Evolutionary conservation across 306 rosid species (phyloP).

Genomic region (Cyclanthera cordifolia): DNA sequence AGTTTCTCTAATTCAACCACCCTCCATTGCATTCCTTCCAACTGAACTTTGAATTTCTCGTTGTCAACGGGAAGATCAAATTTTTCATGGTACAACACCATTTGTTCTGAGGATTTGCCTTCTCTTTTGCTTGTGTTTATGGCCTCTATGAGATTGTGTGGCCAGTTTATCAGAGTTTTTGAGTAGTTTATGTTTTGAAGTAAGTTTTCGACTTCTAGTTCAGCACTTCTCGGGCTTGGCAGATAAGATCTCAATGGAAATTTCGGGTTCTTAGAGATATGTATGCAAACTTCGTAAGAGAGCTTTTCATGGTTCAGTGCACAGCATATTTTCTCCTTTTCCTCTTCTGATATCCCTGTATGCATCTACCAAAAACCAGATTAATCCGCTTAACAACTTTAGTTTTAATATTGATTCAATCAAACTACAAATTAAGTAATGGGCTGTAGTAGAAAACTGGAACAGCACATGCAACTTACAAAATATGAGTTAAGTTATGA

Average conservation of each 20-base stretch:
- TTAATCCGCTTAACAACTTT: constrained; percentile 12
- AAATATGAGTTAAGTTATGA: neutral
- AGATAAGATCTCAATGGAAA: constrained; percentile 49
- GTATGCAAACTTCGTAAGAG: constrained; percentile 49
- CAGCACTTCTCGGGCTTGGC: constrained; percentile 39
- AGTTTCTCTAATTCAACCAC: constrained; percentile 72
- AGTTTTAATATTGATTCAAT: neutral
- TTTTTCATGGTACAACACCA: constrained; percentile 51
- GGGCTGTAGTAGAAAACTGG: neutral
- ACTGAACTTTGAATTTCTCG: constrained; percentile 46
- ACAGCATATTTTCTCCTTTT: constrained; percentile 50
- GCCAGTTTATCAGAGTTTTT: constrained; percentile 31
- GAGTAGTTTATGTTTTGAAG: constrained; percentile 28
- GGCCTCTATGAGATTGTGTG: constrained; percentile 24
- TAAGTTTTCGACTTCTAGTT: constrained; percentile 44
- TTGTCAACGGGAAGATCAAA: constrained; percentile 41
- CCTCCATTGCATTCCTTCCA: constrained; percentile 93
- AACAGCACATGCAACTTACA: neutral
- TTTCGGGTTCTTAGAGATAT: constrained; percentile 50
- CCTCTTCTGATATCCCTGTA: constrained; percentile 54
- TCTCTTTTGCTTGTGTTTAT: constrained; percentile 30
- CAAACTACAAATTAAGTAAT: neutral
- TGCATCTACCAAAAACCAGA: constrained; percentile 48
- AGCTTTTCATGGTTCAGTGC: constrained; percentile 63
- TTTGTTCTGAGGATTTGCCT: constrained; percentile 37